These are phyloP conservation scores for Crithidia mellificae DNA, from an alignment of 208 protist genomes.

Conservation along the genomic window DNA sequence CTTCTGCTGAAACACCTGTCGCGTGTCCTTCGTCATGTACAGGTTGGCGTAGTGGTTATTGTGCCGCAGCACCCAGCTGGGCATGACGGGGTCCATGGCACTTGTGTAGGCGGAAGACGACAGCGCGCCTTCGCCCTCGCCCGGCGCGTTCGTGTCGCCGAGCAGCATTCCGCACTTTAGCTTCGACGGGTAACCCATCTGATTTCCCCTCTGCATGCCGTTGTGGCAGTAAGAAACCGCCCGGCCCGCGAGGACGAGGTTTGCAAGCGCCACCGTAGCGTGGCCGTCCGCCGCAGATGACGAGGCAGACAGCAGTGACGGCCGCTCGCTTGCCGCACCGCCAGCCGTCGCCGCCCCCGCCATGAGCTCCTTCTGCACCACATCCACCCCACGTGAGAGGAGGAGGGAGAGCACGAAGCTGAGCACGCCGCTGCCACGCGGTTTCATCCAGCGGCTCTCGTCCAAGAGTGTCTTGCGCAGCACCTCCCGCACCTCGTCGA, in stretches of 20 bases:
- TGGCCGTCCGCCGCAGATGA: conserved; percentile 18
- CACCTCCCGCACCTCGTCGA: conserved; percentile 47
- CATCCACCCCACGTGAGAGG: conserved; percentile 59
- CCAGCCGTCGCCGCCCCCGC: conserved; percentile 18
- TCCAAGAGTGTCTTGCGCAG: conserved; percentile 33
- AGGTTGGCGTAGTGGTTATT: conserved; percentile 59
- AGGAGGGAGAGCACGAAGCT: conserved; percentile 78
- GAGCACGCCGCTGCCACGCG: conserved; percentile 60
- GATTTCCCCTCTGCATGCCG: conserved; percentile 28
- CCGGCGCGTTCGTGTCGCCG: conserved; percentile 10
- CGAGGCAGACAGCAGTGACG: conserved; percentile 18
- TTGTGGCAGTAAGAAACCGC: conserved; percentile 40
- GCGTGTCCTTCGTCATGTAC: conserved; percentile 75
- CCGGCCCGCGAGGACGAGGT: conserved; percentile 48
- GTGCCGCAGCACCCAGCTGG: conserved; percentile 83
- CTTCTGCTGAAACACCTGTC: conserved; percentile 59
- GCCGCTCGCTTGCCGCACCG: conserved; percentile 7
- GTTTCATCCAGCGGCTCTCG: conserved; percentile 52
- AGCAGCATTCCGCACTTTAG: conserved; percentile 42
- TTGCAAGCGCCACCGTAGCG: conserved; percentile 55
- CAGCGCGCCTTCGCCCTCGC: background rate
- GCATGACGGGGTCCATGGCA: conserved; percentile 45
- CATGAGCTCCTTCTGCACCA: conserved; percentile 37
- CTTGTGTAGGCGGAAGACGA: conserved; percentile 23
- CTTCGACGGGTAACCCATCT: conserved; percentile 34